Conservation (phyloP, 2,329 filamentous ascomycete genomes). For the Corinectria fuckeliana region DNA sequence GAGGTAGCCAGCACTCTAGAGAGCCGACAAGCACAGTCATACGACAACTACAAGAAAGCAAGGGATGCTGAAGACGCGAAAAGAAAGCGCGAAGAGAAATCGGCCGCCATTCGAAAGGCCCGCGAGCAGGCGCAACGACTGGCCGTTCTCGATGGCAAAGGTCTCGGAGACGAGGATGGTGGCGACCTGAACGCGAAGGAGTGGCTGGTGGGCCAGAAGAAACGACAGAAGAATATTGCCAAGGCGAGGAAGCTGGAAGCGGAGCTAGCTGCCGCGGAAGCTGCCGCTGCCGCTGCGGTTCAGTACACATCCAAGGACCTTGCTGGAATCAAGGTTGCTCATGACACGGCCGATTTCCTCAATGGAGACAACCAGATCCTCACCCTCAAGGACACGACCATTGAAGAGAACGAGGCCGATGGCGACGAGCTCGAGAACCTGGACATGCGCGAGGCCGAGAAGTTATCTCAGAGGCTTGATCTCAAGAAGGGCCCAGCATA, state of each 20-base stretch:
- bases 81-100: constrained; percentile 77
- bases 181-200: constrained; percentile 77
- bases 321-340: constrained; percentile 88
- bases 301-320: constrained; percentile 87
- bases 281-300: constrained; percentile 64
- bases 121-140: constrained; percentile 82
- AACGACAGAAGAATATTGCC: constrained; percentile 89
- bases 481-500: constrained; percentile 91
- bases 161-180: constrained; percentile 76
- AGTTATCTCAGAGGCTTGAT: constrained; percentile 76
- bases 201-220: constrained; percentile 91
- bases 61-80: constrained; percentile 78
- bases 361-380: constrained; percentile 87
- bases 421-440: constrained; percentile 89
- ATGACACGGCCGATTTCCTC: constrained; percentile 82
- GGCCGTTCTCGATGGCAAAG: constrained; percentile 78
- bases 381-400: constrained; percentile 91
- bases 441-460: constrained; percentile 73
- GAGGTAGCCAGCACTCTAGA: constrained; percentile 85
- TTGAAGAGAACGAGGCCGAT: constrained; percentile 82
- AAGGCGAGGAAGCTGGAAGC: constrained; percentile 75
- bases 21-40: constrained; percentile 73
- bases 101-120: constrained; percentile 85
- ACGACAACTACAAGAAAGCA: constrained; percentile 73
- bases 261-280: constrained; percentile 79